Percentiles rank a stretch among this genome's conserved stretches.
Conservation (phyloP, 352 stramenopile genomes). For the Thalassiosira sp. region DNA sequence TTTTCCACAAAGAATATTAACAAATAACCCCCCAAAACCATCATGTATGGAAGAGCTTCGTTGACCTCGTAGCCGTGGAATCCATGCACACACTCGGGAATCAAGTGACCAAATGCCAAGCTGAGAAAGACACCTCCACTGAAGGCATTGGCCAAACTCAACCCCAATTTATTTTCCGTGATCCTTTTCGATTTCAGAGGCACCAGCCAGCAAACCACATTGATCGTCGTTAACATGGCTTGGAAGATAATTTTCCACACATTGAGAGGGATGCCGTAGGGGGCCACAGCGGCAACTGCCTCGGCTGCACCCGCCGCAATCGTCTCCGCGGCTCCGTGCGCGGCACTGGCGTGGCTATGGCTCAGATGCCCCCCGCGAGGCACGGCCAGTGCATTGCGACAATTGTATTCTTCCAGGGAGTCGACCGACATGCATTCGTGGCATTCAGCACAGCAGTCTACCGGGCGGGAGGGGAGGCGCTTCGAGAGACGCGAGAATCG, state of each 20-base stretch:
- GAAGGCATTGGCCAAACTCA: conserved; percentile 86
- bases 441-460: conserved; percentile 47
- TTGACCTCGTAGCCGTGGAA: conserved; percentile 63
- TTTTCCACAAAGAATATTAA: conserved; percentile 90
- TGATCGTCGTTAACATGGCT: conserved; percentile 84
- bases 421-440: conserved; percentile 41
- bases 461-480: conserved; percentile 22
- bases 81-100: conserved; percentile 83
- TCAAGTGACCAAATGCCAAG: conserved; percentile 87
- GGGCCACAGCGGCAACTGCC: conserved; percentile 11
- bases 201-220: conserved; percentile 87
- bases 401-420: conserved; percentile 18
- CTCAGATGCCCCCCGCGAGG: conserved; percentile 26
- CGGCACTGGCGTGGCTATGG: neutral
- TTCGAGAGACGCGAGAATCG: conserved; percentile 37
- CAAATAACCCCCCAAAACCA: conserved; percentile 84
- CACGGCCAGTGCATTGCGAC: conserved; percentile 14
- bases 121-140: conserved; percentile 87
- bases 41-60: conserved; percentile 76
- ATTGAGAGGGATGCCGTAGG: conserved; percentile 77
- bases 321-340: neutral
- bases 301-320: conserved; percentile 15
- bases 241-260: conserved; percentile 84
- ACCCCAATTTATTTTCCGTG: conserved; percentile 81
- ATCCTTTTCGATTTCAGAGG: conserved; percentile 84